Base-by-base conservation (phyloP, 202 grass and related monocot genomes). In the Hordeum pubiflorum region DNA sequence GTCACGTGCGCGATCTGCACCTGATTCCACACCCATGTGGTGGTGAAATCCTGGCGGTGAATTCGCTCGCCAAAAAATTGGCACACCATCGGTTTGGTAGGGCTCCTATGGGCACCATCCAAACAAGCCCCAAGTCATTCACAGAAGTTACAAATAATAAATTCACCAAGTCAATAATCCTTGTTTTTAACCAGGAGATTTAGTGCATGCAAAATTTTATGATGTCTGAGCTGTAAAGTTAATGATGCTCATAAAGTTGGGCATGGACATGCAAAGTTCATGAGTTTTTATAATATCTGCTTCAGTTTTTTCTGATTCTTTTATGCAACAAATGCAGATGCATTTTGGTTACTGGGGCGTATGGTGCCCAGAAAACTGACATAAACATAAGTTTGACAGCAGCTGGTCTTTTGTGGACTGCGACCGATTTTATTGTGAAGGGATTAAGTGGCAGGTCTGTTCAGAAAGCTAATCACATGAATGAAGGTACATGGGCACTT, bases 381-480 rank as follows among this genome's bases (percentile, higher is more conserved):
- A 83, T 98, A 87, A 98, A 94, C 81, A 98, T 98, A 91, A 98
- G 95, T 91, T 85, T 98, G 79, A 98, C 95, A 71, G 88, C 92
- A 81, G 93, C 94, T 89, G 90, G 95, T 57, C 92, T 98, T 86
- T 89, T 98, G 24, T 98, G 95, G 92, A 89, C 90, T 69, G 92
- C 92, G 68, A 94, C 90, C 63, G 95, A 98, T 85, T 98, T 94
- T 86, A 85, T 98, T 72, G 90, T 89, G 12, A 98, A 98, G 82
- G 95, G 95, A 88, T 88, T 94, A 82, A 74, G 84, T 74, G 79
- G 76, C 55, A 97, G 77, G 29, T 59, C 75, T 83, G 78, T 80
- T 56, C 77, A 90, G 52, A 84, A 86, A 80, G 48, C 75, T 78
- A 89, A 65, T 64, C 65, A 81, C 75, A 80, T 7, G 23, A 79